These are phyloP conservation scores for Zasmidium cellare DNA, from an alignment of 2,329 filamentous ascomycete species.

Conservation along the genomic window DNA sequence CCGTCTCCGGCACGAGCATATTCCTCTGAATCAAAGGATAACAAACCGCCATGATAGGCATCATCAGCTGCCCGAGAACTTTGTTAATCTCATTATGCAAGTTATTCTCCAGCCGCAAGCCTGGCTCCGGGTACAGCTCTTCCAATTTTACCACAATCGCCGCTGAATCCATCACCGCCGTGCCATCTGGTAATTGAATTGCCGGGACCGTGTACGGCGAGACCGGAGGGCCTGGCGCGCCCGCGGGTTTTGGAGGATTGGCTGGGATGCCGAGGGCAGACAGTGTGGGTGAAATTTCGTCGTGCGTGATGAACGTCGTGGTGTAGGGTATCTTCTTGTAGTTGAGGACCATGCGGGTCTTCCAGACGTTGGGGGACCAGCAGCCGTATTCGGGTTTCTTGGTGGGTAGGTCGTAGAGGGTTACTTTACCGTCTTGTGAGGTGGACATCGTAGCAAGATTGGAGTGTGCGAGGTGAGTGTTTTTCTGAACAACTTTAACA, in stretches of 20 bases:
- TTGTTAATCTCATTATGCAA: slow-evolving; percentile 11
- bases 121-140: slow-evolving; percentile 16
- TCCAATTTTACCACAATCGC: slow-evolving; percentile 23
- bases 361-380: slow-evolving; percentile 72
- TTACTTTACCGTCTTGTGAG: not conserved
- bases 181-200: slow-evolving; percentile 18
- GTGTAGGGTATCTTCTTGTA: slow-evolving; percentile 25
- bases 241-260: slow-evolving; percentile 1
- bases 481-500: too few species aligned
- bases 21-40: slow-evolving; percentile 20
- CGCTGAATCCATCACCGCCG: slow-evolving; percentile 19
- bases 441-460: too few species aligned
- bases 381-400: slow-evolving; percentile 32
- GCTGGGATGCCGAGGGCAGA: slow-evolving; percentile 14
- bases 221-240: not conserved
- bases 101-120: slow-evolving; percentile 15
- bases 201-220: slow-evolving; percentile 21
- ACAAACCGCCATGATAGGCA: slow-evolving; percentile 25
- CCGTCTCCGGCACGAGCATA: slow-evolving; percentile 31
- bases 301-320: slow-evolving; percentile 15
- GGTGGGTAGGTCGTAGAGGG: slow-evolving; percentile 13
- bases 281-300: slow-evolving; percentile 16
- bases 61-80: slow-evolving; percentile 13
- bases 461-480: too few species aligned
- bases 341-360: slow-evolving; percentile 58